Conservation (phyloP, 2,329 filamentous ascomycete species). For the Cladophialophora bantiana region DNA sequence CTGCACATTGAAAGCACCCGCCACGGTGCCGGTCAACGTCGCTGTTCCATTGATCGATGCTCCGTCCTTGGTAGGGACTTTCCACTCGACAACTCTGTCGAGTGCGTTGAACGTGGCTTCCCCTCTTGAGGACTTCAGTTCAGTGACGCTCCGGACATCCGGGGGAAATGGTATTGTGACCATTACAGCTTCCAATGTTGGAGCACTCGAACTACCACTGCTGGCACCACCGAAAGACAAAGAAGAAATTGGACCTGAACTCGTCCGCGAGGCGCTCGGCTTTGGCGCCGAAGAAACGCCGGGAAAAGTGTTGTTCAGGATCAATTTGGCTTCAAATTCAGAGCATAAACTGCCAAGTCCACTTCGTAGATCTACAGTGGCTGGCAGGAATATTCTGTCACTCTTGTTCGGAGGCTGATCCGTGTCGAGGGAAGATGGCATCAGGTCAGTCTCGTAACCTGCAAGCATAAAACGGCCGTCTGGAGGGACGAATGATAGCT, state of each 20-base stretch:
- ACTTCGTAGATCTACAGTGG: conserved; percentile 81
- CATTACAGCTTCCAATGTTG: conserved; percentile 75
- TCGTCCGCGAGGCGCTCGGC: conserved; percentile 45
- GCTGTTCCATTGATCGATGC: conserved; percentile 71
- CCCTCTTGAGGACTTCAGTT: conserved; percentile 79
- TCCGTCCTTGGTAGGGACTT: conserved; percentile 78
- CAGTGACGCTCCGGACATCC: conserved; percentile 80
- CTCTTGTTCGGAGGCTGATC: conserved; percentile 60
- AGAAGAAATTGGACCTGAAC: conserved; percentile 57
- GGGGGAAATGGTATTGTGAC: conserved; percentile 80
- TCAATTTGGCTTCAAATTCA: conserved; percentile 87
- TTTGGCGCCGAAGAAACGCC: conserved; percentile 45
- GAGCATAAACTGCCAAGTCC: conserved; percentile 75
- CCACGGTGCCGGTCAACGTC: conserved; percentile 78
- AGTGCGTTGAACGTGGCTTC: conserved; percentile 82
- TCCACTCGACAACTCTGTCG: conserved; percentile 80
- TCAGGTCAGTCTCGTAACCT: conserved; percentile 90
- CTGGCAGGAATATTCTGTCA: conserved; percentile 78
- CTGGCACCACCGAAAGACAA: conserved; percentile 55
- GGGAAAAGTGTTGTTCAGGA: conserved; percentile 71
- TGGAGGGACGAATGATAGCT: conserved; percentile 94
- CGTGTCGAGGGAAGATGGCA: conserved; percentile 71
- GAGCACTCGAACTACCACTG: conserved; percentile 64
- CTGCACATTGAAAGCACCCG: conserved; percentile 65
- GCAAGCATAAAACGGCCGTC: conserved; percentile 93